A percentile compares a stretch with the other conserved stretches of the same genome.
These are phyloP conservation scores for Musa beccarii DNA, from an alignment of 176 grass and related monocot species.

Conservation along the genomic window DNA sequence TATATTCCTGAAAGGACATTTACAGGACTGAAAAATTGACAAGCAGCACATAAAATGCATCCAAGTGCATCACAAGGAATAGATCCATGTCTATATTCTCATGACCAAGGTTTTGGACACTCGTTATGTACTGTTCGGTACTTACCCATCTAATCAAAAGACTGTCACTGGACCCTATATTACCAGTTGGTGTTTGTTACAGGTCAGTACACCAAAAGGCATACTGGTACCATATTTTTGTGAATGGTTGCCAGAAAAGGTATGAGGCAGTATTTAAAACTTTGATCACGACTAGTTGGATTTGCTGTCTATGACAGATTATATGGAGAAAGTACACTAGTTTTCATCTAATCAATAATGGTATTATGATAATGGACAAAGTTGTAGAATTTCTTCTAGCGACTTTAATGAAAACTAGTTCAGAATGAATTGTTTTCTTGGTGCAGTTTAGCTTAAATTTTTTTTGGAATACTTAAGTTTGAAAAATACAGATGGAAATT, in stretches of 20 bases:
- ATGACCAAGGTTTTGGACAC: too few species aligned
- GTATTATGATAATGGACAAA: not conserved
- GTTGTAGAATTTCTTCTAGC: not conserved
- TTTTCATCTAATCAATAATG: not conserved
- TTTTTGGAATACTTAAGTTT: not conserved
- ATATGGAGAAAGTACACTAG: not conserved
- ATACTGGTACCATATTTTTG: not conserved
- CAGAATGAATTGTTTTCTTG: not conserved
- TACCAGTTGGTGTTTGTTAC: too few species aligned
- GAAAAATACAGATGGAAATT: too few species aligned
- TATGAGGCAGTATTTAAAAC: too few species aligned
- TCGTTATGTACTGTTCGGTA: too few species aligned
- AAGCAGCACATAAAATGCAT: not conserved
- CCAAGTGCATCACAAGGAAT: too few species aligned
- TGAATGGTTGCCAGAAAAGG: not conserved
- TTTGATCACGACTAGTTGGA: too few species aligned
- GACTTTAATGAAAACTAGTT: not conserved
- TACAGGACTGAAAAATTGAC: not conserved
- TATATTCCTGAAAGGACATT: not conserved
- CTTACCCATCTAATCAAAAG: too few species aligned
- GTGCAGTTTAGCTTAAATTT: not conserved
- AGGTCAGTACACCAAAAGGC: too few species aligned
- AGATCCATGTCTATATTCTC: too few species aligned
- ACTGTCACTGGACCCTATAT: too few species aligned
- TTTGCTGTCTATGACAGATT: too few species aligned